Percentiles rank a stretch among this genome's conserved stretches.
Evolutionary conservation across 192 early-diverging fungal genomes (phyloP).

Genomic region (Coemansia sp.): DNA sequence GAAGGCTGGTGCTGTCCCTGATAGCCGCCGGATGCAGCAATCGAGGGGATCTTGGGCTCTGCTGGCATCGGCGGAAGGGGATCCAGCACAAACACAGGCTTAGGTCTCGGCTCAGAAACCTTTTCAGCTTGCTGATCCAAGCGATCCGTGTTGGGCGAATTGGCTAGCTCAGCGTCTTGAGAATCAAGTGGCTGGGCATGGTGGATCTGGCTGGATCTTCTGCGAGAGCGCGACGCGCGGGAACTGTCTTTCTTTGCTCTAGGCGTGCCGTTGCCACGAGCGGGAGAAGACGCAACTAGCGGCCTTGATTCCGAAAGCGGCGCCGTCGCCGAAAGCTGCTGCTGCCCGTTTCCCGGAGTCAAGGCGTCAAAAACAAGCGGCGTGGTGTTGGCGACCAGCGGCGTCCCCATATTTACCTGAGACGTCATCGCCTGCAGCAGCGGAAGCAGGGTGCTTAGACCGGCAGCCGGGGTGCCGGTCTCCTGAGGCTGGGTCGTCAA

Average conservation of each 20-base stretch:
- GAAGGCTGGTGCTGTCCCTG: not conserved
- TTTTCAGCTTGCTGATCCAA: not conserved
- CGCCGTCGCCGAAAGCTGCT: not conserved
- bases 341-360: not conserved
- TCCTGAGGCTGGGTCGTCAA: not conserved
- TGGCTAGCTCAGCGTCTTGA: not conserved
- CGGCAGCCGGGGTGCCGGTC: not conserved
- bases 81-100: slow-evolving; percentile 24
- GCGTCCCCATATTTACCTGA: not conserved
- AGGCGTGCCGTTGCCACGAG: not conserved
- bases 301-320: slow-evolving; percentile 4
- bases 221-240: slow-evolving; percentile 7
- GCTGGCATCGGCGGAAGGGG: slow-evolving; percentile 27
- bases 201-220: slow-evolving; percentile 3
- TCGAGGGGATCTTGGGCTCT: not conserved
- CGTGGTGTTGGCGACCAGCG: not conserved
- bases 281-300: not conserved
- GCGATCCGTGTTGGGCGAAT: not conserved
- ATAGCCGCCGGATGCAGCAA: not conserved
- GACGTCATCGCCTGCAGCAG: not conserved
- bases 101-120: not conserved
- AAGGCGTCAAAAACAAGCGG: not conserved
- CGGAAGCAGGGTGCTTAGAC: not conserved
- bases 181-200: not conserved
- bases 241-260: not conserved